phyloP scores from a whole-genome alignment of 2,329 filamentous ascomycete genomes.

The Colletotrichum truncatum region DNA sequence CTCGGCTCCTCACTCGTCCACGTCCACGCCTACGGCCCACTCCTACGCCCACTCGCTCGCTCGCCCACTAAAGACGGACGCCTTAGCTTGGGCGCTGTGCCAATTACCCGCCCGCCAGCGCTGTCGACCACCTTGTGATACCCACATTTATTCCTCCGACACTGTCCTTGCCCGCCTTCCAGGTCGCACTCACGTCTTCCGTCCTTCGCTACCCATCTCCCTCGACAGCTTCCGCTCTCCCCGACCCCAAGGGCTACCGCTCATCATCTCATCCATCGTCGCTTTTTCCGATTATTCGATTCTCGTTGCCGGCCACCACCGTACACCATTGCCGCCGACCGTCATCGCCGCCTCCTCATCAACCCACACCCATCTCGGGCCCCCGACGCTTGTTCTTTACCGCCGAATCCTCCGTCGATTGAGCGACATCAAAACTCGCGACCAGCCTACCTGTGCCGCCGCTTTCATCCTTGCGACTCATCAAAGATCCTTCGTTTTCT shows the following conservation, averaged over 20 bases:
- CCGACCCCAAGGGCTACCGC: slow-evolving; percentile 11
- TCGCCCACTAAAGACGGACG: slow-evolving; percentile 15
- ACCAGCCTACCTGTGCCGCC: not conserved
- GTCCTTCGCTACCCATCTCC: slow-evolving; percentile 29
- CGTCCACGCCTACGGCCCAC: not conserved
- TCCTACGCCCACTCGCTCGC: not conserved
- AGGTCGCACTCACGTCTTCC: slow-evolving; percentile 28
- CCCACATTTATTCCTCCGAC: slow-evolving; percentile 31
- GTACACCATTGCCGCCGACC: not conserved
- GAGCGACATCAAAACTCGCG: not conserved
- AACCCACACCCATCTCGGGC: not conserved
- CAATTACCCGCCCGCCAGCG: slow-evolving; percentile 25
- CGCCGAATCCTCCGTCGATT: slow-evolving; percentile 16
- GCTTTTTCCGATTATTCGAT: slow-evolving; percentile 1
- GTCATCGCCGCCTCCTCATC: not conserved
- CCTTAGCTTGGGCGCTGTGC: slow-evolving; percentile 19
- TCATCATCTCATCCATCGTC: slow-evolving; percentile 23
- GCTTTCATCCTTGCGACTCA: not conserved
- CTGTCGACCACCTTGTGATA: slow-evolving; percentile 26
- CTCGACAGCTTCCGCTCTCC: slow-evolving; percentile 26
- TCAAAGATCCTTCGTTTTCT: no score
- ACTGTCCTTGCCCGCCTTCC: slow-evolving; percentile 29
- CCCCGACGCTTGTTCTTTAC: slow-evolving; percentile 5
- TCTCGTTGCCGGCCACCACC: not conserved
- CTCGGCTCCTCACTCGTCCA: slow-evolving; percentile 21